Percentiles rank a stretch among this genome's conserved stretches.
phyloP scores from a whole-genome alignment of 352 stramenopile species.

The Pythium aquatile region DNA sequence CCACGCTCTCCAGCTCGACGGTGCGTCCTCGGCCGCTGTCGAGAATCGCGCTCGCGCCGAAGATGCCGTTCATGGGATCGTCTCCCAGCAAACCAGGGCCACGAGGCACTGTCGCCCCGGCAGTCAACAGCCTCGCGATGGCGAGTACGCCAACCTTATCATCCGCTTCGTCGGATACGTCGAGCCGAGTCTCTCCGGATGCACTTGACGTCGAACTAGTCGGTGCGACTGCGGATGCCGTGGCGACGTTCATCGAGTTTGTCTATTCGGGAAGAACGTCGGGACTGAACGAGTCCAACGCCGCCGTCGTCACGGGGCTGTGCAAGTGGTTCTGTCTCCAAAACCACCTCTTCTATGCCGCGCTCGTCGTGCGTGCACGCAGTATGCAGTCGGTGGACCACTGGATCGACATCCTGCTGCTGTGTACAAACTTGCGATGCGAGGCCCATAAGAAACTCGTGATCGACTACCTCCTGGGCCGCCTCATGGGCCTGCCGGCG shows the following conservation, averaged over 20 bases:
- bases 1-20: not conserved
- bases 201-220: constrained; percentile 47
- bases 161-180: not conserved
- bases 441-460: constrained; percentile 26
- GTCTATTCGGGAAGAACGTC: constrained; percentile 45
- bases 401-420: constrained; percentile 51
- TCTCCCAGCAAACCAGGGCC: not conserved
- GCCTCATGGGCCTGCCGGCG: constrained; percentile 30
- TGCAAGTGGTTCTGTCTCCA: constrained; percentile 45
- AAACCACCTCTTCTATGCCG: constrained; percentile 37
- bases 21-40: constrained; percentile 11
- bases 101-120: not conserved
- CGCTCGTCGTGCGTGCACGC: constrained; percentile 35
- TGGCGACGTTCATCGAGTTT: constrained; percentile 59
- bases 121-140: not conserved
- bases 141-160: not conserved
- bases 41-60: constrained; percentile 18
- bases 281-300: constrained; percentile 33
- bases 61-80: constrained; percentile 15
- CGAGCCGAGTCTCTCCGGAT: not conserved
- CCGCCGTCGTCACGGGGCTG: constrained; percentile 38
- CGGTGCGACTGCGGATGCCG: constrained; percentile 32
- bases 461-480: constrained; percentile 32
- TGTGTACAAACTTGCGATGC: constrained; percentile 26
- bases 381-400: constrained; percentile 28